Evolutionary conservation across 192 early-diverging fungal species (phyloP), one percentile per base, ranked within the genome.

Genomic region (Coemansia sp.): DNA sequence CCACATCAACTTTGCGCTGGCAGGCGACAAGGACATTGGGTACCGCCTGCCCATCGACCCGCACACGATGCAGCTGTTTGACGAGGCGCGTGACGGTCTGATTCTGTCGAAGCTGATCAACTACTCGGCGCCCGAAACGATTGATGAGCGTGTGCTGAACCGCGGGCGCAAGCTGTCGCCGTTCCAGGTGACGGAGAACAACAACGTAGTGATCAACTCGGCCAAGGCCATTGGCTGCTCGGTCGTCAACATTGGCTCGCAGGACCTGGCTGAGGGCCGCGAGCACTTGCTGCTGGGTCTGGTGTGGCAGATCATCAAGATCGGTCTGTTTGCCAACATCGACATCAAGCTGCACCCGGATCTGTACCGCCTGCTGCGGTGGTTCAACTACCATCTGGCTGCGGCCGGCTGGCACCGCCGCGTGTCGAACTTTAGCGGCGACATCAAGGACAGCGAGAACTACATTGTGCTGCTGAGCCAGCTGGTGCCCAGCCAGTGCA

Each of bases 281-380:
- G 93, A 96, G 78, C 94, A 99, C 58, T 82, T 99, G 66, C 88
- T 97, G 66, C 80, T 99, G 52, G 97, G 95, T 14, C 81, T 99
- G 25, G 91, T 97, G 55, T 99, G 97, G 97, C 90, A 99, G 75
- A 96, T 99, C 54, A 99, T 99, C 80, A 99, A 97, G 77, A 90
- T 93, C 50, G 94, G 95, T 46, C 77, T 99, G 50, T 80, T 90
- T 57, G 90, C 89, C 61, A 97, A 94, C 79, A 94, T 99, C 65
- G 92, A 97, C 68, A 94, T 99, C 60, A 93, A 97, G 71, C 83
- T 90, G 46, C 97, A 99, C 65, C 97, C 97, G 9, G 97, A 99
- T 75, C 79, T 99, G 53, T 96, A 95, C 64, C 86, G 94, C 37
- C 79, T 99, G 58, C 78, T 99, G 67, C 79, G 97, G 52, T 99